A percentile compares a stretch with the other conserved stretches of the same genome.
Conservation (phyloP, 2,329 filamentous ascomycete species). For the Calonectria montana region DNA sequence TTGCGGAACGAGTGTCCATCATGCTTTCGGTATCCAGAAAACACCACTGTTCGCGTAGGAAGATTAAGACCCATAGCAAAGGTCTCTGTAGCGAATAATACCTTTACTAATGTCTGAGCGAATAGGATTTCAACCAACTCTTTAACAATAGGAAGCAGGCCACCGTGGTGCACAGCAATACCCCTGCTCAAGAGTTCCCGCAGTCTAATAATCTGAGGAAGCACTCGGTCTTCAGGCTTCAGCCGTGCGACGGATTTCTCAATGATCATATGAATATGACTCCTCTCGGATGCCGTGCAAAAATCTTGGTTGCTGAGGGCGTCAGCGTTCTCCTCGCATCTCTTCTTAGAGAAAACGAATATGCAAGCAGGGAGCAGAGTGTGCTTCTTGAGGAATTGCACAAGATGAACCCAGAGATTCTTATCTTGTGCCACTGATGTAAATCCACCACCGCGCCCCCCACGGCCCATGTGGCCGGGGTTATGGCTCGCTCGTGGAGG, state of each 20-base stretch:
- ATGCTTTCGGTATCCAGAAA: constrained; percentile 96
- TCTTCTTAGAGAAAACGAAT: constrained; percentile 98
- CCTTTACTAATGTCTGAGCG: constrained; percentile 93
- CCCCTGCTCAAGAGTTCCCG: constrained; percentile 87
- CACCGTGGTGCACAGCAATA: constrained; percentile 96
- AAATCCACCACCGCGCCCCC: constrained; percentile 85
- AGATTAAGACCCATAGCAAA: constrained; percentile 99
- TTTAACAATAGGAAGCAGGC: constrained; percentile 94
- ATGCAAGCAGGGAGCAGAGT: constrained; percentile 92
- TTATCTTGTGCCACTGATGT: constrained; percentile 94
- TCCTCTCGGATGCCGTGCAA: constrained; percentile 93
- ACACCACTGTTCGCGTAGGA: constrained; percentile 95
- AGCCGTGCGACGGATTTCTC: constrained; percentile 93
- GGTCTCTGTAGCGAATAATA: constrained; percentile 96
- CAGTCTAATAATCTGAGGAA: constrained; percentile 93
- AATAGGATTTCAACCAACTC: constrained; percentile 98
- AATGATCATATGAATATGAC: constrained; percentile 96
- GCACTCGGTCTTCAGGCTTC: constrained; percentile 86
- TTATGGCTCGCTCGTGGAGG: constrained; percentile 69
- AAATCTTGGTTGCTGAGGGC: constrained; percentile 96
- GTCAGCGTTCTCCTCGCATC: constrained; percentile 97
- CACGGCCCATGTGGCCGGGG: constrained; percentile 89
- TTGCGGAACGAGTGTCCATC: constrained; percentile 94
- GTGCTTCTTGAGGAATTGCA: constrained; percentile 89
- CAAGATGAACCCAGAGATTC: constrained; percentile 95